A percentile compares a stretch with the other conserved stretches of the same genome.
These are phyloP conservation scores for Acanthamoeba royreba DNA, from an alignment of 208 protist species.

Conservation along the genomic window DNA sequence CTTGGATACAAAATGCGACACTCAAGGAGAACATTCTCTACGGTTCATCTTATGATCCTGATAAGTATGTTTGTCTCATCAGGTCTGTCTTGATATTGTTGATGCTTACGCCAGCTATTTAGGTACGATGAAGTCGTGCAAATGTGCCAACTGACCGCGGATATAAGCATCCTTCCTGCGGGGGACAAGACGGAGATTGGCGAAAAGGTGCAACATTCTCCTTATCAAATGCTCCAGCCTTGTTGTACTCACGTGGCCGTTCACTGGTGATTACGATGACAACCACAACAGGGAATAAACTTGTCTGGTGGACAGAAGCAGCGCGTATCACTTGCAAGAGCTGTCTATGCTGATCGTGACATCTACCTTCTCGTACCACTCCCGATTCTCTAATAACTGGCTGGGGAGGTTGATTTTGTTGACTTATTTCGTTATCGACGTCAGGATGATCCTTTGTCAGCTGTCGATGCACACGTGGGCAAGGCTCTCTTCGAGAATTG, in stretches of 20 bases:
- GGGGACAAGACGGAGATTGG: conserved; percentile 90
- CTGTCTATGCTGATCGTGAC: conserved; percentile 75
- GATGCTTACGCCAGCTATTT: no score
- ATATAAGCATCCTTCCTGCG: conserved; percentile 82
- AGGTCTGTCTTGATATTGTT: not conserved
- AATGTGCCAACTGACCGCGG: conserved; percentile 81
- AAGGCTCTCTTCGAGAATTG: conserved; percentile 78
- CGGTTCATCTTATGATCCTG: conserved; percentile 70
- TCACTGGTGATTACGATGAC: no score
- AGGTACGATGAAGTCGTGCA: conserved; percentile 73
- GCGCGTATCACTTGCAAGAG: conserved; percentile 73
- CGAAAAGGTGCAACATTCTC: no score
- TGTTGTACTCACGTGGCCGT: no score
- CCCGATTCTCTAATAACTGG: no score
- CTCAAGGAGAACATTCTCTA: conserved; percentile 89
- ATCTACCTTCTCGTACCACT: conserved; percentile 60
- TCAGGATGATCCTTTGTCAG: conserved; percentile 76
- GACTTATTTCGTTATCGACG: not conserved
- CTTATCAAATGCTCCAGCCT: no score
- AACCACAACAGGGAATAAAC: conserved; percentile 87
- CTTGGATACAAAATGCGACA: conserved; percentile 84
- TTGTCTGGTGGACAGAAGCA: conserved; percentile 77
- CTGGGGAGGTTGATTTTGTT: no score
- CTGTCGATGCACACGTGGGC: conserved; percentile 79
- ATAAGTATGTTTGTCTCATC: not conserved